phyloP scores from a whole-genome alignment of 2,329 filamentous ascomycete genomes.

The Trichoderma sp. region DNA sequence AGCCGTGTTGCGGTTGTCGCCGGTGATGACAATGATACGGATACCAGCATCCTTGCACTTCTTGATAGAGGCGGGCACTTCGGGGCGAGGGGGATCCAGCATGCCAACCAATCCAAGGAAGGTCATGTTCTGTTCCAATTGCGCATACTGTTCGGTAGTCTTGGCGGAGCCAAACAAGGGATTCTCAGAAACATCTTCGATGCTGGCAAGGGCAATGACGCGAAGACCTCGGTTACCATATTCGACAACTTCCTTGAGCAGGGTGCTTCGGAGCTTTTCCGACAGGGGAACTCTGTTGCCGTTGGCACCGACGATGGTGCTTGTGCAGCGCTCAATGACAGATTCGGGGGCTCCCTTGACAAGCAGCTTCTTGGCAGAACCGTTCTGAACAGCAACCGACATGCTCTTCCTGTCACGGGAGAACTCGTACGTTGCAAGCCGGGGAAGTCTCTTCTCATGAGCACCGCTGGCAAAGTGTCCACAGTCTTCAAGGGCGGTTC shows the following conservation, averaged over 20 bases:
- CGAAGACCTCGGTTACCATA: slow-evolving; percentile 92
- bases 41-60: slow-evolving; percentile 93
- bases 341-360: slow-evolving; percentile 97
- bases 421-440: slow-evolving; percentile 90
- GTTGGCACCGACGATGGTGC: slow-evolving; percentile 71
- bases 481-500: slow-evolving; percentile 55
- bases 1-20: slow-evolving; percentile 95
- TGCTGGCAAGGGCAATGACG: slow-evolving; percentile 86
- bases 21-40: slow-evolving; percentile 95
- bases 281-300: slow-evolving; percentile 74
- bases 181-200: slow-evolving; percentile 71
- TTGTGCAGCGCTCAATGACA: slow-evolving; percentile 86
- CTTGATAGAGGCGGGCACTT: slow-evolving; percentile 80
- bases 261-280: slow-evolving; percentile 63
- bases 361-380: slow-evolving; percentile 71
- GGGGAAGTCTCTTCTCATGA: slow-evolving; percentile 73
- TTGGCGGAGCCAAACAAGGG: slow-evolving; percentile 71
- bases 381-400: slow-evolving; percentile 83
- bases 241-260: slow-evolving; percentile 77
- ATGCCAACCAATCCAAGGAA: slow-evolving; percentile 91
- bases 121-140: slow-evolving; percentile 91
- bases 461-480: slow-evolving; percentile 79
- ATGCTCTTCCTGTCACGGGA: slow-evolving; percentile 98
- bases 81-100: slow-evolving; percentile 92
- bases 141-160: slow-evolving; percentile 76